Percentiles rank a stretch among this genome's conserved stretches.
Conservation (phyloP, 2,329 filamentous ascomycete species). For the Trichoderma sp. region DNA sequence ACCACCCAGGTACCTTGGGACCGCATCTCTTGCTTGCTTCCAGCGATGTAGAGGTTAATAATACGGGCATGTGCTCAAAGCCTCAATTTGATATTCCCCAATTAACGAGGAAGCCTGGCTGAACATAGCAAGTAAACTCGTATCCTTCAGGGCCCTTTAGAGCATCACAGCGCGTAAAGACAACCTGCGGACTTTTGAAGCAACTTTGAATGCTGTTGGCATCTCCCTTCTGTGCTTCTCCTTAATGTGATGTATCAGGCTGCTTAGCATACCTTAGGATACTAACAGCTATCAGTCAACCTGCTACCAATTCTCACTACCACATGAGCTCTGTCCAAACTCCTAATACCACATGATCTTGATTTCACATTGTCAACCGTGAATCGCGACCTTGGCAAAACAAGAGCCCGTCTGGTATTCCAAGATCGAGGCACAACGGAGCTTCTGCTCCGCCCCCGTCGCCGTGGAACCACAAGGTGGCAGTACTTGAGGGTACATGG, state of each 20-base stretch:
- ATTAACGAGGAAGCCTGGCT: neutral
- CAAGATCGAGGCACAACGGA: neutral
- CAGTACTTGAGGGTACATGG: slow-evolving; percentile 10
- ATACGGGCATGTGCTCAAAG: neutral
- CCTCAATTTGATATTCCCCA: neutral
- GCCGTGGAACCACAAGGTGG: neutral
- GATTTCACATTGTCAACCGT: neutral
- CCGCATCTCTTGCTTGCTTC: neutral
- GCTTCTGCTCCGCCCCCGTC: slow-evolving; percentile 15
- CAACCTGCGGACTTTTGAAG: neutral
- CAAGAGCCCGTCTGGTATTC: neutral
- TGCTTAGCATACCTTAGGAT: neutral
- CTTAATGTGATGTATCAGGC: neutral
- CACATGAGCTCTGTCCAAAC: neutral
- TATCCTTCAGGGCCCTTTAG: neutral
- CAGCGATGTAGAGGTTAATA: neutral
- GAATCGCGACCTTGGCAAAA: neutral
- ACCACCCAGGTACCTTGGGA: neutral
- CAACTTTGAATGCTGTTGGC: neutral
- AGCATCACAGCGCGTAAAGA: neutral
- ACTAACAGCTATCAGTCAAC: neutral
- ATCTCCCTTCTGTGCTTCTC: neutral
- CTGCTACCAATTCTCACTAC: neutral
- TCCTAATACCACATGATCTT: neutral
- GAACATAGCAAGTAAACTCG: neutral